Conservation (phyloP, 2,329 filamentous ascomycete genomes). For the Cercospora beticola region DNA sequence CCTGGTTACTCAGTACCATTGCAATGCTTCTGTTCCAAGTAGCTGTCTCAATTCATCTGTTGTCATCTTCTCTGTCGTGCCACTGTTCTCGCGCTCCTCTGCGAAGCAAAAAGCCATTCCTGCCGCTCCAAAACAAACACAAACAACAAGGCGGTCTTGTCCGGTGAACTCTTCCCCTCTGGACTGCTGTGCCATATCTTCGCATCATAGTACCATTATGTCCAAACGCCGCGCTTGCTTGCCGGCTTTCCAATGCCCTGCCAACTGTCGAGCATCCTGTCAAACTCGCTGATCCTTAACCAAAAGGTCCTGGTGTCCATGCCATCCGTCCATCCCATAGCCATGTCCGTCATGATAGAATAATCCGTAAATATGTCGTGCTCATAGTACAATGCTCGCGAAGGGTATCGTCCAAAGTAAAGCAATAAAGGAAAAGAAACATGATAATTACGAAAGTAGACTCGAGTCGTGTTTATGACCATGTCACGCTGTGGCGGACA, state of each 20-base stretch:
- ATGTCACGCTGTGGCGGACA: constrained; percentile 30
- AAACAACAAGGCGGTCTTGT: background rate
- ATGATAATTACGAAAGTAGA: background rate
- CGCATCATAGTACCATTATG: background rate
- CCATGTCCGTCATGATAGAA: constrained; percentile 18
- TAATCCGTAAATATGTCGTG: constrained; percentile 15
- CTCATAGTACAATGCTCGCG: constrained; percentile 23
- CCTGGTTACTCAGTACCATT: background rate
- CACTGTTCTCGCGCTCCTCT: background rate
- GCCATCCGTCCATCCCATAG: background rate
- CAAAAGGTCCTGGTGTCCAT: background rate
- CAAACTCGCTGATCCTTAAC: background rate
- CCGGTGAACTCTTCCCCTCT: background rate
- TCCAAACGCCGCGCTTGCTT: constrained; percentile 5
- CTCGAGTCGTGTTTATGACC: background rate
- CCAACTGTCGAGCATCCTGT: background rate
- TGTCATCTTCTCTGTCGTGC: background rate
- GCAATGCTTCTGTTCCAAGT: background rate
- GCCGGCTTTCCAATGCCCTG: constrained; percentile 1
- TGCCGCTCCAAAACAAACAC: background rate
- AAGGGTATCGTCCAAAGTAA: constrained; percentile 28
- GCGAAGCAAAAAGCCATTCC: background rate
- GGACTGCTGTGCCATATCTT: constrained; percentile 3
- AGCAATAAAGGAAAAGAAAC: constrained; percentile 1
- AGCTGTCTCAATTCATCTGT: background rate